These are phyloP conservation scores for Pseudogymnoascus verrucosus DNA, from an alignment of 2,329 filamentous ascomycete species.

Conservation along the genomic window DNA sequence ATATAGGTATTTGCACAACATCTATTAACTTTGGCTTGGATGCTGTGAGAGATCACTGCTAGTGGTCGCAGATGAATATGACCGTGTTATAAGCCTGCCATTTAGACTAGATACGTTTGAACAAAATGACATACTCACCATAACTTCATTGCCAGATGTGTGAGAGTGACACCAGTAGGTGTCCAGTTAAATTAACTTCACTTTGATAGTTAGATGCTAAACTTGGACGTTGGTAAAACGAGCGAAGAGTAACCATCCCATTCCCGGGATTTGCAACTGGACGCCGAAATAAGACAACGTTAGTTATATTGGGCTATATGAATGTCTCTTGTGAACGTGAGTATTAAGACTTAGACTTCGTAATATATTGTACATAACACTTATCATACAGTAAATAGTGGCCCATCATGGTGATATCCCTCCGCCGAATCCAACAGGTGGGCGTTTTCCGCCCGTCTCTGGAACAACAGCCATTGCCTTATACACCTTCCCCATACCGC, in stretches of 20 bases:
- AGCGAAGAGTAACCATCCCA: not conserved
- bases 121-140: not conserved
- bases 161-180: not conserved
- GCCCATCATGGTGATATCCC: conserved; percentile 36
- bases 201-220: not conserved
- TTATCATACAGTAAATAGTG: not conserved
- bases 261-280: not conserved
- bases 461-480: conserved; percentile 89
- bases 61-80: not conserved
- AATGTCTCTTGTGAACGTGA: not conserved
- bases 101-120: not conserved
- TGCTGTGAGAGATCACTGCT: not conserved
- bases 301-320: not conserved
- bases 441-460: conserved; percentile 62
- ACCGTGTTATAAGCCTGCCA: not conserved
- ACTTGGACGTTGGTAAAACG: not conserved
- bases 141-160: not conserved
- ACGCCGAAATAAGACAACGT: not conserved
- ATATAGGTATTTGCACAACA: not conserved
- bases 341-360: not conserved
- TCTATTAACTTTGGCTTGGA: not conserved
- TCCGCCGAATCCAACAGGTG: conserved; percentile 89
- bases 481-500: conserved; percentile 91
- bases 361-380: conserved; percentile 2
- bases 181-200: not conserved